Base-by-base conservation (phyloP, 352 stramenopile species). In the Peronospora farinosa region DNA sequence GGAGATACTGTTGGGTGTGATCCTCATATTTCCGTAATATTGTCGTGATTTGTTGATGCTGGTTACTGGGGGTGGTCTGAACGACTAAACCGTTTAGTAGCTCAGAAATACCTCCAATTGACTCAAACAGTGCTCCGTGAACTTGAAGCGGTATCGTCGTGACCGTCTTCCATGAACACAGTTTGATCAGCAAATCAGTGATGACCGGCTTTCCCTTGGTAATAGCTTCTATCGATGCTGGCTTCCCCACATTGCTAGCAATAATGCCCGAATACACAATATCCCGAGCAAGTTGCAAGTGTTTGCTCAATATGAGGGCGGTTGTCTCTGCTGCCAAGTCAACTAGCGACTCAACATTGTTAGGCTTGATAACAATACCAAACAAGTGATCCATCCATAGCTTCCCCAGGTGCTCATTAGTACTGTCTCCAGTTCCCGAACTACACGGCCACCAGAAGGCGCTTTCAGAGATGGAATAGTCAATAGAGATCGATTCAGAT, bases 401-500 rank as follows among this genome's bases (percentile, higher is more conserved):
- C 15, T 64, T 48, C 28, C 71, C 75, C 21, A 88, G 17, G 17
- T 50, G 55, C 28, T 41, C 45, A 17, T 59, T 50, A 19, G 16
- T 35, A 3, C 47, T 57, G 36, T 28, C 54, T 3, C 39, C 40
- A 15, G 51, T 16, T 33, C 43, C 56, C 5, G 38, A 46, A 1
- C 76, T 74, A 37, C 75, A 90, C 2, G 82, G 82, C 82, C 82
- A 92, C 82, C 78, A 90, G 27, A 85, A 86, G 1, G 81, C 78
- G 40, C 74, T 89, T 23, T 89, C 73, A 10, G 77, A 72, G 15
- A 92, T 71, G 0, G 76, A 85, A 38, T 81, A 82, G 54, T 92
- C 80, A 16, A 92, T 65, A 2, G 84, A 72, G 32, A 80, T 75
- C 4, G 65, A 76, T 39, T 91, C 75, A 0, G 81, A 84, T 15